Conservation (phyloP, 2,329 filamentous ascomycete genomes). For the Penicillium digitatum region DNA sequence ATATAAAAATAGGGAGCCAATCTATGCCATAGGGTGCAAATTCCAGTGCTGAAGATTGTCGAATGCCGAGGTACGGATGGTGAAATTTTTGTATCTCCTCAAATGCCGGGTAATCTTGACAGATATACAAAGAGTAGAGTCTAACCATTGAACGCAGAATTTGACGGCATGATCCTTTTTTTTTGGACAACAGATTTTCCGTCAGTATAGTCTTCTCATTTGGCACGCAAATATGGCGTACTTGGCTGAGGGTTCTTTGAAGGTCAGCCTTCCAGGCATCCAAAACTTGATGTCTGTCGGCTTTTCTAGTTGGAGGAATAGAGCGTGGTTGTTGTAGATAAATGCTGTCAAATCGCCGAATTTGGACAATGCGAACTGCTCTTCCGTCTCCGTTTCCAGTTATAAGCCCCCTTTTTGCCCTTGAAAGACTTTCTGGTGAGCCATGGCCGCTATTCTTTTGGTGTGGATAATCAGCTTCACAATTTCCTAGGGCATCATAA, state of each 20-base stretch:
- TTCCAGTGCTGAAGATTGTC: background rate
- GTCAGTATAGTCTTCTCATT: background rate
- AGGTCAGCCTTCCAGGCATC: background rate
- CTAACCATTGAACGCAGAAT: background rate
- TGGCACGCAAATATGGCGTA: background rate
- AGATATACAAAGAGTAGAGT: background rate
- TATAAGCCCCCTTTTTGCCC: no score
- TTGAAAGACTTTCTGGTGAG: background rate
- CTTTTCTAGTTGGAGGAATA: background rate
- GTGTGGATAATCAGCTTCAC: no score
- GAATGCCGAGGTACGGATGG: background rate
- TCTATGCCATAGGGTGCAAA: background rate
- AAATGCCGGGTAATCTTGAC: background rate
- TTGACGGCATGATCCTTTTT: background rate
- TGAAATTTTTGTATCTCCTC: no score
- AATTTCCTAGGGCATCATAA: background rate
- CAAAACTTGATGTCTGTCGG: background rate
- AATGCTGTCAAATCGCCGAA: background rate
- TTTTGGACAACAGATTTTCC: background rate
- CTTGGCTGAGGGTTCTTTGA: background rate
- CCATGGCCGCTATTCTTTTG: background rate
- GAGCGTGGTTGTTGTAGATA: background rate
- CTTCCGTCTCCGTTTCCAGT: no score
- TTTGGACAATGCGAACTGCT: background rate
- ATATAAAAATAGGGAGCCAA: background rate